Base-by-base conservation (phyloP, 2,329 filamentous ascomycete species). In the Neophaeococcomyces aloes region DNA sequence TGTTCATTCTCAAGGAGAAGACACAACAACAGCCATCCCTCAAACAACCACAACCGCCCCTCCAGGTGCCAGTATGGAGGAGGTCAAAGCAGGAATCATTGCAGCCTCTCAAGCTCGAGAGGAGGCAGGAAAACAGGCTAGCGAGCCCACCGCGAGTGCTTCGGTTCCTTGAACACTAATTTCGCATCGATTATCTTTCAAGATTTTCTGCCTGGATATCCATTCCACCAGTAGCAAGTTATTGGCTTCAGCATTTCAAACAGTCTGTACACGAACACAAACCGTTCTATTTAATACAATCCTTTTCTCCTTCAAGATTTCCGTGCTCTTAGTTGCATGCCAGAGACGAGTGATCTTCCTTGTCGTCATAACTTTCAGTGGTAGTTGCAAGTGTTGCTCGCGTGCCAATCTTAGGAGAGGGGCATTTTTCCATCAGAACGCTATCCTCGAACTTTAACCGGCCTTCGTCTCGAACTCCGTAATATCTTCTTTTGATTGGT, bases 61-160 rank as follows among this genome's bases (percentile, higher is more conserved):
- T 13, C 56, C 57, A 25, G 65, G 64, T 7, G 65, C 65, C 4
- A 59, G 63, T 5, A 53, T 60, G 4, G 59, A 62, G 29, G 61
- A 65, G 38, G 55, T 68, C 27, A 58, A 61, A 10, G 56, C 61
- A 34, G 66, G 65, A 1, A 61, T 68, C 15, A 56, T 59, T 47
- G 48, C 55, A n/a, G 48, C 51, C 2, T 47, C 47, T 2, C 39
- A 42, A 18, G 23, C 23, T 27, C 23, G 10, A 31, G 37, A 46
- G 36, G 18, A 52, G 37, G 31, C 46, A 53, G 19, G 38, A 4
- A 37, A 38, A 30, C 29, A 33, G 15, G 31, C 38, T 19, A 41
- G 36, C n/a, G 38, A 39, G 25, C 43, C 46, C 38, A 45, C 44
- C 27, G 47, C 48, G 14, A 44, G 46, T 23, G 41, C 36, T 18